phyloP scores from a whole-genome alignment of 2,329 filamentous ascomycete species.

The Fusarium pseudoanthophilum region DNA sequence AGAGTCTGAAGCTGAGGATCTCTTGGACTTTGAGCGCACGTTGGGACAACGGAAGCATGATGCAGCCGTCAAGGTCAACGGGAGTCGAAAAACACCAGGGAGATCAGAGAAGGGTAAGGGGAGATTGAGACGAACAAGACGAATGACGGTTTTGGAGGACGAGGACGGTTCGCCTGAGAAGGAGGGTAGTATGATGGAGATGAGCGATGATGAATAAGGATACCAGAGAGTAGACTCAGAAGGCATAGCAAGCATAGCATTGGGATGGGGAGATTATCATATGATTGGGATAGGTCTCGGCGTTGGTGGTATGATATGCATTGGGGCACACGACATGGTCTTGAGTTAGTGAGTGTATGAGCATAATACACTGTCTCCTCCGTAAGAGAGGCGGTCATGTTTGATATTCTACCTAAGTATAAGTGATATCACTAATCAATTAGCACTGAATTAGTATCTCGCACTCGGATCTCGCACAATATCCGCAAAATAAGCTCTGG shows the following conservation, averaged over 20 bases:
- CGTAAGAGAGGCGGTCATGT: neutral
- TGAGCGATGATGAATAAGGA: conserved; percentile 63
- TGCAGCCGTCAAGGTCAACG: conserved; percentile 53
- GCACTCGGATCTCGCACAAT: conserved; percentile 19
- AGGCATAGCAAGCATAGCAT: conserved; percentile 2
- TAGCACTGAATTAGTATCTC: neutral
- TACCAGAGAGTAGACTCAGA: neutral
- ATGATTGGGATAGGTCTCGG: conserved; percentile 28
- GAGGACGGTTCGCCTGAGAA: conserved; percentile 51
- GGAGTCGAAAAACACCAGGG: conserved; percentile 40
- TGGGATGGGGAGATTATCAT: conserved; percentile 12
- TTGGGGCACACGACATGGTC: neutral
- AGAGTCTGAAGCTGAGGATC: conserved; percentile 58
- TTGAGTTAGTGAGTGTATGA: neutral
- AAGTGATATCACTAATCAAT: neutral
- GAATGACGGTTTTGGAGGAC: conserved; percentile 49
- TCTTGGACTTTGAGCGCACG: conserved; percentile 63
- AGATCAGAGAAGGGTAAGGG: conserved; percentile 58
- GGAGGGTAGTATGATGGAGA: conserved; percentile 64
- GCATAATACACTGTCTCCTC: neutral
- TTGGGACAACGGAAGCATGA: conserved; percentile 59
- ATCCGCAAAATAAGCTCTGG: conserved; percentile 3
- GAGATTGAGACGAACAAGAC: conserved; percentile 51
- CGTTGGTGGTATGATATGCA: conserved; percentile 27
- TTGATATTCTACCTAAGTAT: neutral